These are phyloP conservation scores for Thelonectria blattea DNA, from an alignment of 2,329 filamentous ascomycete species.

Conservation along the genomic window DNA sequence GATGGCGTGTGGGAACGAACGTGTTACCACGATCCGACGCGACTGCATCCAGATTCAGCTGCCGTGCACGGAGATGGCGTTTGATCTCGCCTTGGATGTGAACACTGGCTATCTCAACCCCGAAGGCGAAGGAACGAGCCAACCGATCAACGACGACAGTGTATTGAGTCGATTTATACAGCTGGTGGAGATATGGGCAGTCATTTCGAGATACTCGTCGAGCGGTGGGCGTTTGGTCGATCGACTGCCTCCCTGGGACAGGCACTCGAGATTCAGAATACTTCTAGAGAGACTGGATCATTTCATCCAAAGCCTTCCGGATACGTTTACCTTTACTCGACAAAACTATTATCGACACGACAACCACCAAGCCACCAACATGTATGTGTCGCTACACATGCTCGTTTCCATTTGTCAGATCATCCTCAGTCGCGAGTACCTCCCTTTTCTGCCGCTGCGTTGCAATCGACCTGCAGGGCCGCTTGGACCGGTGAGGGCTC, in stretches of 20 bases:
- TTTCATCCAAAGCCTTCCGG: conserved; percentile 53
- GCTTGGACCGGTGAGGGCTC: conserved; percentile 50
- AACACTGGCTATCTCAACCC: conserved; percentile 54
- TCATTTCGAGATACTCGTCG: conserved; percentile 63
- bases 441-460: conserved; percentile 42
- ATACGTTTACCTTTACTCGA: conserved; percentile 61
- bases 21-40: conserved; percentile 63
- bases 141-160: conserved; percentile 49
- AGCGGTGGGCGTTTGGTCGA: conserved; percentile 58
- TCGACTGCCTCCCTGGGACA: conserved; percentile 63
- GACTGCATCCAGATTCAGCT: conserved; percentile 69
- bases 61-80: conserved; percentile 70
- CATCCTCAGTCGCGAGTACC: conserved; percentile 47
- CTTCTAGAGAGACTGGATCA: conserved; percentile 56
- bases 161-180: conserved; percentile 60
- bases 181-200: conserved; percentile 65
- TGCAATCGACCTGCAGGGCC: conserved; percentile 58
- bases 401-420: conserved; percentile 70
- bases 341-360: conserved; percentile 71
- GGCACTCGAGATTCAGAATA: conserved; percentile 58
- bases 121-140: conserved; percentile 26
- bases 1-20: conserved; percentile 67
- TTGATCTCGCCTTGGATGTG: conserved; percentile 66
- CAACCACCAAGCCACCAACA: conserved; percentile 65
- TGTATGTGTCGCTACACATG: conserved; percentile 71